Percentiles rank a stretch among this genome's conserved stretches.
These are phyloP conservation scores for Eucalyptus sideroxylon DNA, from an alignment of 345 rosid species.

Conservation along the genomic window DNA sequence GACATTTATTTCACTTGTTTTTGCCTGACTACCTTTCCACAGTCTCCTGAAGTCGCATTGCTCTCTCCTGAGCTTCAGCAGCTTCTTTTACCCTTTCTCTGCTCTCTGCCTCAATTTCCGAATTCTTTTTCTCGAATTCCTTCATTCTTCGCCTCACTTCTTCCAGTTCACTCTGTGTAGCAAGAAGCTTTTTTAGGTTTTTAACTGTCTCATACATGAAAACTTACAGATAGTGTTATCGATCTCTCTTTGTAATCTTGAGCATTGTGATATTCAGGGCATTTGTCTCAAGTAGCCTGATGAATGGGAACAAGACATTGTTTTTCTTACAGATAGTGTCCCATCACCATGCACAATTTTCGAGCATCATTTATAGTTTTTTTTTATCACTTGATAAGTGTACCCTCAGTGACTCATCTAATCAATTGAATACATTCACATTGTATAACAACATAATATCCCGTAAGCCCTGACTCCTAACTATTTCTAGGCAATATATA, in stretches of 20 bases:
- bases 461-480: not conserved
- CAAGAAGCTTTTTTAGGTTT: not conserved
- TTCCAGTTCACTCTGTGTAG: constrained; percentile 23
- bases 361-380: not conserved
- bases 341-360: not conserved
- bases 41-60: constrained; percentile 26
- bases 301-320: not conserved
- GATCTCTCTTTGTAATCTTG: not conserved
- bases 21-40: constrained; percentile 21
- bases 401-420: not conserved
- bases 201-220: not conserved
- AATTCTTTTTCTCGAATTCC: constrained; percentile 28
- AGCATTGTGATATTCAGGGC: not conserved
- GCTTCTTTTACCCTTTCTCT: constrained; percentile 26
- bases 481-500: not conserved
- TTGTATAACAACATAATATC: not conserved
- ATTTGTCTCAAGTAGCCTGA: not conserved
- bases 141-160: constrained; percentile 20
- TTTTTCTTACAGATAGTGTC: not conserved
- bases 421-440: not conserved
- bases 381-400: not conserved
- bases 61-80: constrained; percentile 36
- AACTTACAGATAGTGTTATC: not conserved
- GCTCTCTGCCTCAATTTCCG: constrained; percentile 25
- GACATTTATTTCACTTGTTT: not conserved